Evolutionary conservation across 768 basidiomycete species (phyloP), one percentile per base, ranked within the genome.

Genomic region (Pleurotus platypus): DNA sequence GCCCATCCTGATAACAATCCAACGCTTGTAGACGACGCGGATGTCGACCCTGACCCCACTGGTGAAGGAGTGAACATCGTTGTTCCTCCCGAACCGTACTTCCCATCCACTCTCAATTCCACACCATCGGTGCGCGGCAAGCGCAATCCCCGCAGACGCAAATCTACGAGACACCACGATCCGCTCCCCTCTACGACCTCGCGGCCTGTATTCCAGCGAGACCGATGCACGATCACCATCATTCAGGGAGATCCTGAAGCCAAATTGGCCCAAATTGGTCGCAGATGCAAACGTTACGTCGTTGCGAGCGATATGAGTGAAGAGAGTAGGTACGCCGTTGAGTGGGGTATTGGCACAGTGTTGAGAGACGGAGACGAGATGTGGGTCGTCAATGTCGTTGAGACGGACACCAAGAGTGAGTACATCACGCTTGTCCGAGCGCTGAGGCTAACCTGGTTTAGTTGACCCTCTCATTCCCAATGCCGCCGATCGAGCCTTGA

Each of bases 331-430:
- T 99, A 95, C 70, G 97, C 97, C 0, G 84, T 98, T 5, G 95
- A 98, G 70, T 99, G 96, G 97, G 93, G 91, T 8, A 95, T 98
- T 55, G 96, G 95, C 2, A 98, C 96, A 0, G 96, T 98, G 2
- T 74, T 97, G 59, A 76, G 94, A 60, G 94, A 98, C 70, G 96
- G 96, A 2, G 97, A 99, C 64, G 91, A 95, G 71, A 75, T 94
- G 86, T 78, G 95, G 58, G 79, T 98, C 58, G 90, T 97, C 0
- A 93, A 88, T 2, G 89, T 98, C 1, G 85, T 91, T 49, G 97
- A 99, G 70, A 95, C 92, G 62, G 97, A 98, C 62, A 77, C 77
- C 46, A 98, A 95, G 76, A 80, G 94, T 92, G 62, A 58, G 84
- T 68, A 24, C 11, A 20, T 16, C n/a, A 9, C 37, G 16, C 50